Evolutionary conservation across 352 stramenopile genomes (phyloP), one percentile per base, ranked within the genome.

Genomic region (Phytophthora citricola): DNA sequence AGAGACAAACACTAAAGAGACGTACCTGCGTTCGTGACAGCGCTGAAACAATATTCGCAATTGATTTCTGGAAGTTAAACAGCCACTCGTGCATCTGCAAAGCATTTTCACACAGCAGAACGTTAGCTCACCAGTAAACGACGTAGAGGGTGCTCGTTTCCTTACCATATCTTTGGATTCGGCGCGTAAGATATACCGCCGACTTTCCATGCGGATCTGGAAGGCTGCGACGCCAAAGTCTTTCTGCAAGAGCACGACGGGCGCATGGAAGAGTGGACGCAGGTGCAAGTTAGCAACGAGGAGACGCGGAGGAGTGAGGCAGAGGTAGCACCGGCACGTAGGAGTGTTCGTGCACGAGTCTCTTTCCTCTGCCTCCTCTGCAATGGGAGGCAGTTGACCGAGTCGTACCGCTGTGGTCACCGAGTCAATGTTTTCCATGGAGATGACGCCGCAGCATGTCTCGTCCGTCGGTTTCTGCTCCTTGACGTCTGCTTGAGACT

Each of bases 61-160:
- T 95, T 45, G 85, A 95, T 75, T 92, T 90, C 54, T 95, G 88
- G 69, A 95, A 95, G 38, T 94, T 93, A 73, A 95, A 95, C 26
- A 95, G 69, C 88, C 88, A 95, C 58, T 94, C 83, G 56, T 94
- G 85, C 88, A 95, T 95, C 87, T 94, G 63, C n/a, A 20, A 2
- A 14, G 4, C 24, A 59, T 38, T 11, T 24, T 12, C 26, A 5
- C 34, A 24, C 2, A 22, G 27, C 11, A 63, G n/a, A 47, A 31
- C 32, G 12, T 65, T 26, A 68, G 45, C 20, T 59, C 24, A 45
- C 31, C 22, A 55, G 20, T 7, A 38, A 63, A 4, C n/a, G 63
- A 32, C 15, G 12, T 11, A 31, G 10, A 20, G 38, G 12, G 5
- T 38, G 45, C 64, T 14, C 1, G 9, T 14, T 36, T 36, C 9